phyloP scores from a whole-genome alignment of 805 yeast species.

The Metschnikowia reukaufii region DNA sequence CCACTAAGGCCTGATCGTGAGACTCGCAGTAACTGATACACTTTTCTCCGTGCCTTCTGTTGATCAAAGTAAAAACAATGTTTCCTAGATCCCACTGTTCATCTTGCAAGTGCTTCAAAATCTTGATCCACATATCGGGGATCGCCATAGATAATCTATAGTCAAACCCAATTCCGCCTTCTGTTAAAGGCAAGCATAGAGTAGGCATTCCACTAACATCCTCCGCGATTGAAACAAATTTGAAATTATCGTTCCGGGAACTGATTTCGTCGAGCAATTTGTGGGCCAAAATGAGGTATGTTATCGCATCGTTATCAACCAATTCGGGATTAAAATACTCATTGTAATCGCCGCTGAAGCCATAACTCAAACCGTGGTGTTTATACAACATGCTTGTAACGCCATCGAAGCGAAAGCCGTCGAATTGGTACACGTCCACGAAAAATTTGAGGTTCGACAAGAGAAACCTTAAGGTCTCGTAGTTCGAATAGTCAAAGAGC shows the following conservation, averaged over 20 bases:
- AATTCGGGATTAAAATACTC: constrained; percentile 79
- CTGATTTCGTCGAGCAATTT: constrained; percentile 61
- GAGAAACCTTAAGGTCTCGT: constrained; percentile 86
- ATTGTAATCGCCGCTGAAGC: constrained; percentile 88
- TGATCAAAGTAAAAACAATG: constrained; percentile 78
- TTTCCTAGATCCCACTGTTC: constrained; percentile 90
- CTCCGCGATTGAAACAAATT: constrained; percentile 83
- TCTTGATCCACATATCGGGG: constrained; percentile 99
- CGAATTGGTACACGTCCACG: constrained; percentile 80
- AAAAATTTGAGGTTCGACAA: constrained; percentile 82
- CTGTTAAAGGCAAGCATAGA: constrained; percentile 65
- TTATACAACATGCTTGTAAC: constrained; percentile 89
- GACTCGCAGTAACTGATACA: constrained; percentile 93
- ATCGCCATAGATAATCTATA: constrained; percentile 95
- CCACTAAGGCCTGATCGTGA: constrained; percentile 97
- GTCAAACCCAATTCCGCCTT: constrained; percentile 93
- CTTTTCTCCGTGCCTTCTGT: constrained; percentile 83
- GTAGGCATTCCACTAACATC: constrained; percentile 99
- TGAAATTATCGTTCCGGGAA: constrained; percentile 30
- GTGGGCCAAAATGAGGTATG: constrained; percentile 90
- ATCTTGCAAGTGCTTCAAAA: constrained; percentile 77
- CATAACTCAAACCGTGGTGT: constrained; percentile 91
- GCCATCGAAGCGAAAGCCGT: constrained; percentile 96
- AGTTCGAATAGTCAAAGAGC: constrained; percentile 84
- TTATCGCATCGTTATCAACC: constrained; percentile 85